Conservation (phyloP, 2,329 filamentous ascomycete species). For the Stagonosporopsis vannaccii region DNA sequence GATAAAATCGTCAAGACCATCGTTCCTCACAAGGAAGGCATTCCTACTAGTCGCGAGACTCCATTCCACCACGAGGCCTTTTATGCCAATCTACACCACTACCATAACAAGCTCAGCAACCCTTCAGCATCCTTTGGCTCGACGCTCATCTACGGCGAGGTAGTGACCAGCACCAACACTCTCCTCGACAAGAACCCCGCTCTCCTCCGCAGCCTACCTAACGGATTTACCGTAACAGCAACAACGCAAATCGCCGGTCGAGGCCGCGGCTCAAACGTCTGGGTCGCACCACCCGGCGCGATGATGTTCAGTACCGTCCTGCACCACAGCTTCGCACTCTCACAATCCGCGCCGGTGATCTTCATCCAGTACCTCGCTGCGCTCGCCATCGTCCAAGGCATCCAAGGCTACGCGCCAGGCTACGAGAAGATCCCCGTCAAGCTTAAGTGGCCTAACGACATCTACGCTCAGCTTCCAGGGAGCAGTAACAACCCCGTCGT, state of each 20-base stretch:
- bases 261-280: slow-evolving; percentile 90
- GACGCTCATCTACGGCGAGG: slow-evolving; percentile 84
- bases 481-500: slow-evolving; percentile 66
- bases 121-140: slow-evolving; percentile 74
- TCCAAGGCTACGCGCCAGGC: slow-evolving; percentile 78
- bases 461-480: slow-evolving; percentile 62
- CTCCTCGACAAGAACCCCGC: slow-evolving; percentile 90
- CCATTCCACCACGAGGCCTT: slow-evolving; percentile 87
- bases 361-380: slow-evolving; percentile 95
- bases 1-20: slow-evolving; percentile 75
- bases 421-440: slow-evolving; percentile 81
- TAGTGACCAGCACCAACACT: slow-evolving; percentile 93
- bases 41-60: slow-evolving; percentile 75
- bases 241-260: slow-evolving; percentile 88
- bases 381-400: slow-evolving; percentile 83
- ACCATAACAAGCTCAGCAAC: slow-evolving; percentile 65
- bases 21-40: slow-evolving; percentile 69
- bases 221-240: slow-evolving; percentile 86
- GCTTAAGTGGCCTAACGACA: slow-evolving; percentile 98
- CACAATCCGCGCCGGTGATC: slow-evolving; percentile 77
- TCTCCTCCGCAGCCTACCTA: slow-evolving; percentile 77
- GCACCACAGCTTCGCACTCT: slow-evolving; percentile 78
- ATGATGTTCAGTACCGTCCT: slow-evolving; percentile 90
- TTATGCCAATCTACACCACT: slow-evolving; percentile 74
- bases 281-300: slow-evolving; percentile 87